These are phyloP conservation scores for Suhomyces vadensis DNA, from an alignment of 805 yeast species.

Conservation along the genomic window DNA sequence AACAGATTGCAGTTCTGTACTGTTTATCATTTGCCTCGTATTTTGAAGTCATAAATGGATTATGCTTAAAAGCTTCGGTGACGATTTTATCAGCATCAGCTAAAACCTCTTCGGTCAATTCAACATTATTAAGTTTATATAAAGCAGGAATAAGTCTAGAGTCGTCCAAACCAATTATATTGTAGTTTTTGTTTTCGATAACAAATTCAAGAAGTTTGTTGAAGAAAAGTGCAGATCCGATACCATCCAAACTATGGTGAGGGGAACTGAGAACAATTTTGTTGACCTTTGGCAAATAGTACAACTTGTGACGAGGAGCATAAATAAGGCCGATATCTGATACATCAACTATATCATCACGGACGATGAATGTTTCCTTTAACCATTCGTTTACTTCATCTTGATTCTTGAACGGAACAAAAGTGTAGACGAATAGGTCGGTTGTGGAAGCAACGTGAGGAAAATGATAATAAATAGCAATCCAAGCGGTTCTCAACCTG, in stretches of 20 bases:
- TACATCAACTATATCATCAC: background rate
- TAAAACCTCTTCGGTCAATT: background rate
- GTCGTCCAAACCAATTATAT: background rate
- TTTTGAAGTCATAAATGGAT: background rate
- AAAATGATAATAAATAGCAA: background rate
- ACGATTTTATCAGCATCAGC: background rate
- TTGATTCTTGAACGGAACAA: background rate
- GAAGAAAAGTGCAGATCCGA: background rate
- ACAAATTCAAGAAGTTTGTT: background rate
- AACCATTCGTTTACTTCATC: background rate
- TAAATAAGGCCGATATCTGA: background rate
- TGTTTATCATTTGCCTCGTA: background rate
- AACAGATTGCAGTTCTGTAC: background rate
- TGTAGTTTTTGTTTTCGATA: background rate
- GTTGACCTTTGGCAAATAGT: background rate
- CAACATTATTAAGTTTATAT: no score
- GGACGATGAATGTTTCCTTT: background rate
- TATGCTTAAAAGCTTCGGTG: background rate
- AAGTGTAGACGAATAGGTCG: background rate
- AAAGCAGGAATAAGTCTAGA: background rate
- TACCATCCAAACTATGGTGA: background rate
- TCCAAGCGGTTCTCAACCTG: background rate
- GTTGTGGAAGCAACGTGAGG: background rate
- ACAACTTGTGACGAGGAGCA: background rate
- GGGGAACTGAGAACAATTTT: background rate